Evolutionary conservation across 768 basidiomycete genomes (phyloP).

Genomic region (Amanita fuliginea): DNA sequence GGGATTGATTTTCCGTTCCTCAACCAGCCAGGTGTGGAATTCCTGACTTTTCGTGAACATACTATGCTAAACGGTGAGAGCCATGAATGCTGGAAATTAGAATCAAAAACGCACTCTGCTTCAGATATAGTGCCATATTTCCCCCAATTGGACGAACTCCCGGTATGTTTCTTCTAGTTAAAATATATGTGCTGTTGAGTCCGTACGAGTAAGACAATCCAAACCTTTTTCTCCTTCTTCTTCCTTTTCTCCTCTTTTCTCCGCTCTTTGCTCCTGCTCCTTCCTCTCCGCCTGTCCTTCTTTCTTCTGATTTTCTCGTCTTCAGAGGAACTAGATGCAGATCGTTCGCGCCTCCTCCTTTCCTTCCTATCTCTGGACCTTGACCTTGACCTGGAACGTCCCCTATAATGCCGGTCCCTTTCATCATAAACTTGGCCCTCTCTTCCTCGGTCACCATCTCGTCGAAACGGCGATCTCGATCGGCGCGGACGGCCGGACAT

Average conservation of each 20-base stretch:
- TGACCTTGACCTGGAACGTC: constrained; percentile 11
- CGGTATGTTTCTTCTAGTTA: constrained; percentile 38
- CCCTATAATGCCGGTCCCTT: not conserved
- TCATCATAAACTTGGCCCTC: constrained; percentile 4
- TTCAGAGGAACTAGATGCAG: constrained; percentile 26
- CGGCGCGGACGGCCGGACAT: not conserved
- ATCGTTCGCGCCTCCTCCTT: constrained; percentile 13
- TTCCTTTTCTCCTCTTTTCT: constrained; percentile 40
- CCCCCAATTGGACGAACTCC: constrained; percentile 70
- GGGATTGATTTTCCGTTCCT: constrained; percentile 85
- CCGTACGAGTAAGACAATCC: constrained; percentile 19
- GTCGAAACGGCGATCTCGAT: constrained; percentile 1
- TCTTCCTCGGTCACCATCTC: not conserved
- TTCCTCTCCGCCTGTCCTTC: constrained; percentile 27
- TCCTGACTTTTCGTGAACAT: constrained; percentile 77
- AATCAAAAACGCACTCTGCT: constrained; percentile 51
- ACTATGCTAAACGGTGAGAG: constrained; percentile 26
- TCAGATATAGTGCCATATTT: constrained; percentile 84
- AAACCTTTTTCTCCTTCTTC: constrained; percentile 60
- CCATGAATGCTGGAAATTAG: not conserved
- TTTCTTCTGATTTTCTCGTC: constrained; percentile 29
- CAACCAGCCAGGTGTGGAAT: constrained; percentile 88
- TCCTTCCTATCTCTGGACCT: constrained; percentile 20
- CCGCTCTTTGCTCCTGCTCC: constrained; percentile 31
- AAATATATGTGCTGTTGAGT: not conserved